These are phyloP conservation scores for Henckelia pumila DNA, from an alignment of 257 asterid species.

Conservation along the genomic window DNA sequence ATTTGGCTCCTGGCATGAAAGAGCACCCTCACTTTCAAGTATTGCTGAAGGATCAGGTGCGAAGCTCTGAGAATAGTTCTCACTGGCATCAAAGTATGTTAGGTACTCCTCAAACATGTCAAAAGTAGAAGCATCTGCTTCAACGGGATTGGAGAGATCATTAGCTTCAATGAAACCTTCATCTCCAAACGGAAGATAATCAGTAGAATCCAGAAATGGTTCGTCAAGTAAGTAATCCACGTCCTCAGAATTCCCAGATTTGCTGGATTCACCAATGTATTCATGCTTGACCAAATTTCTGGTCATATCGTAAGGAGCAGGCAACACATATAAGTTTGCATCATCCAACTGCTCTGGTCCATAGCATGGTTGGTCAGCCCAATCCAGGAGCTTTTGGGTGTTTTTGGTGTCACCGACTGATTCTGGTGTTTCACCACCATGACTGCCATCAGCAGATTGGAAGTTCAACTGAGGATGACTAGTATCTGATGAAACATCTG, in stretches of 20 bases:
- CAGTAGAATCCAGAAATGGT: constrained; percentile 50
- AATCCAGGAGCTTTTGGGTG: constrained; percentile 27
- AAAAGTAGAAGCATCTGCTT: constrained; percentile 39
- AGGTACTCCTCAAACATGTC: constrained; percentile 70
- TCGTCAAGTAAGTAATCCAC: constrained; percentile 60
- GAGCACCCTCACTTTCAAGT: constrained; percentile 35
- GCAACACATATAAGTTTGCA: constrained; percentile 36
- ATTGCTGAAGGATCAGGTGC: constrained; percentile 44
- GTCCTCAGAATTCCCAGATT: constrained; percentile 39
- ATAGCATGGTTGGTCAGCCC: constrained; percentile 31
- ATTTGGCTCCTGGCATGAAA: constrained; percentile 41
- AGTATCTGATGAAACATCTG: constrained; percentile 37
- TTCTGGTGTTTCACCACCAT: constrained; percentile 46
- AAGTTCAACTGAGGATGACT: constrained; percentile 39
- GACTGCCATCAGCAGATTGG: constrained; percentile 34
- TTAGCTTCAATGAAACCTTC: constrained; percentile 68
- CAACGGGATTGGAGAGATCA: constrained; percentile 60
- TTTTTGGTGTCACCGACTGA: constrained; percentile 40
- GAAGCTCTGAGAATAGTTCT: constrained; percentile 32
- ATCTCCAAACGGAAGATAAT: constrained; percentile 40
- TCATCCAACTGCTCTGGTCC: constrained; percentile 41
- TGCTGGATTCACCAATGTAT: constrained; percentile 70
- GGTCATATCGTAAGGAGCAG: constrained; percentile 36
- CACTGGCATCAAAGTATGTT: constrained; percentile 56
- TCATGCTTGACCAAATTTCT: constrained; percentile 65